Evolutionary conservation across 371 early-diverging fungal genomes (phyloP).

Genomic region (Circinella umbellata): DNA sequence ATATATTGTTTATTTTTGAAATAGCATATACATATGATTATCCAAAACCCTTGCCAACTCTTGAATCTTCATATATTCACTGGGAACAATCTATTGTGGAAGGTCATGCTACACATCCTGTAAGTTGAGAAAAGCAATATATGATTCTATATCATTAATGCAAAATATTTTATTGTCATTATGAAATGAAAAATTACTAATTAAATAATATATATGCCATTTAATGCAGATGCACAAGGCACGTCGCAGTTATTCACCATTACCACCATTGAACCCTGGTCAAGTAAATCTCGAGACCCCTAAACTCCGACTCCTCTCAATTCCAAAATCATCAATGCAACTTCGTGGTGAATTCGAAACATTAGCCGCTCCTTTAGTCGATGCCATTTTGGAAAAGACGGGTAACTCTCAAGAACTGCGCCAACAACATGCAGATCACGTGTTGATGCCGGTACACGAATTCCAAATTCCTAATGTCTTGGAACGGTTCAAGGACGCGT

Average conservation of each 20-base stretch:
- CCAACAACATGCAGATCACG: constrained; percentile 27
- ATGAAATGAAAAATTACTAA: not conserved
- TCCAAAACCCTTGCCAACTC: constrained; percentile 51
- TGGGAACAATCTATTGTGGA: constrained; percentile 81
- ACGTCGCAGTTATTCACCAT: constrained; percentile 64
- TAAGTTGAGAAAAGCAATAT: constrained; percentile 31
- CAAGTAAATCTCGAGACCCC: constrained; percentile 50
- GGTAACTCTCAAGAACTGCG: constrained; percentile 12
- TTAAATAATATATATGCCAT: not conserved
- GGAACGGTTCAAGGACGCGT: constrained; percentile 52
- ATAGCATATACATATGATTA: constrained; percentile 58
- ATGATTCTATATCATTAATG: not conserved
- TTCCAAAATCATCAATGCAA: constrained; percentile 51
- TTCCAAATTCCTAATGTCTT: constrained; percentile 69
- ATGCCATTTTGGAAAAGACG: constrained; percentile 33
- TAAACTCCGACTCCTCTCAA: constrained; percentile 54
- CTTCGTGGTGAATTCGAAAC: constrained; percentile 62
- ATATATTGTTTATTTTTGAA: not conserved
- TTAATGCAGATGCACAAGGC: constrained; percentile 67
- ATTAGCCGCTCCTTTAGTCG: constrained; percentile 33
- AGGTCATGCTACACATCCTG: constrained; percentile 82
- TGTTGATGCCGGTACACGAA: constrained; percentile 70
- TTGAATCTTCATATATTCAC: constrained; percentile 55
- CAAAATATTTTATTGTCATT: not conserved
- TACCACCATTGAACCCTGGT: constrained; percentile 49